A percentile compares a stretch with the other conserved stretches of the same genome.
Evolutionary conservation across 768 basidiomycete genomes (phyloP).

Genomic region (Lanmaoa pseudosensibilis): DNA sequence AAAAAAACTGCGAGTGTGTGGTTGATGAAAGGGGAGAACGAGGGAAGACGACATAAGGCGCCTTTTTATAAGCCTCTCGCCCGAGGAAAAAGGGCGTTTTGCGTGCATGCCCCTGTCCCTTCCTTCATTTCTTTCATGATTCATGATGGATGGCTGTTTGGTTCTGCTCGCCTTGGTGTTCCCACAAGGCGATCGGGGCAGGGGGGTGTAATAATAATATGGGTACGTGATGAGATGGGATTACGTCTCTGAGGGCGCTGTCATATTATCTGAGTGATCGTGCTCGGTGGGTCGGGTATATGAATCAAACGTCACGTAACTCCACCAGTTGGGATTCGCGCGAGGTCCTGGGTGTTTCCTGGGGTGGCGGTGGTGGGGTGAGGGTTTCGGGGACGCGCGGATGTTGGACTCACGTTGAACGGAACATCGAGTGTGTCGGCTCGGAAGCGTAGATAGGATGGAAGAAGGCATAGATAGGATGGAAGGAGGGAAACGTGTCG

Average conservation of each 20-base stretch:
- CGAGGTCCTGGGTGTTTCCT: background rate
- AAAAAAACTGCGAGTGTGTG: conserved; percentile 1
- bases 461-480: background rate
- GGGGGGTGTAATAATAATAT: background rate
- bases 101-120: background rate
- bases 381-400: conserved; percentile 5
- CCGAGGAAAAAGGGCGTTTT: conserved; percentile 12
- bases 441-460: conserved; percentile 8
- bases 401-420: background rate
- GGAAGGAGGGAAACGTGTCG: conserved; percentile 16
- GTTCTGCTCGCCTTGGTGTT: background rate
- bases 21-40: background rate
- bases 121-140: background rate
- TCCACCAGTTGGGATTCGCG: background rate
- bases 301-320: background rate
- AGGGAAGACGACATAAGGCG: background rate
- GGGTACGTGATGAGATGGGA: background rate
- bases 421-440: background rate
- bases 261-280: background rate
- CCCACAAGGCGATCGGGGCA: conserved; percentile 21
- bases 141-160: background rate
- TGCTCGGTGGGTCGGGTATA: background rate
- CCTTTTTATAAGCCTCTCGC: conserved; percentile 15
- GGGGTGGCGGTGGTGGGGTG: background rate
- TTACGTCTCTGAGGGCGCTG: conserved; percentile 16